Evolutionary conservation across 2,329 filamentous ascomycete genomes (phyloP), one percentile per base, ranked within the genome.

Genomic region (Aaosphaeria arxii): DNA sequence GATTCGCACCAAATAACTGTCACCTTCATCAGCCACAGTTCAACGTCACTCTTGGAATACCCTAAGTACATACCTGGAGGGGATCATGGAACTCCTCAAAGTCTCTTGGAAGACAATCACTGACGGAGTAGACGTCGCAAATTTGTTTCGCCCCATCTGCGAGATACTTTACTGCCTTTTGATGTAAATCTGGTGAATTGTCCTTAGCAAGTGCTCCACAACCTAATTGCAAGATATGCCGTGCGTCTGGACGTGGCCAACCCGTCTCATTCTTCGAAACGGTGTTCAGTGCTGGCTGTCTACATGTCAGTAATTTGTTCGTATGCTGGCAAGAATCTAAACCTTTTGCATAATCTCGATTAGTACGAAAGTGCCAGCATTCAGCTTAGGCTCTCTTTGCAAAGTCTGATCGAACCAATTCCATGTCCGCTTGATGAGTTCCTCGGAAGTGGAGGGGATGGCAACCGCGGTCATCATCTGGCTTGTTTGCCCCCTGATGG

Each of bases 331-430:
- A 24, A 28, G 7, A 40, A n/a, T 11, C 29, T 44, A 24, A n/a
- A 45, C 43, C 13, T 43, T 53, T 33, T 57, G 54, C 54, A 55
- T 57, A 4, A 55, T 42, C 35, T 57, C 54, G 9, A 57, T 53
- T 3, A 55, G 41, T 4, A 55, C 52, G 39, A 57, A 50, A 11
- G 52, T 55, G 7, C 54, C 54, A 7, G 50, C 54, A 38, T 48
- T 55, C 36, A 52, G 39, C 24, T 44, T 48, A 17, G 54, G 54
- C 24, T 57, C 48, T 39, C 38, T 17, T 7, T 38, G 24, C 17
- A 52, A 35, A 24, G 42, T 52, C 3, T 52, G 42, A 32, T 55
- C 47, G 38, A 44, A 55, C 52, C 52, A 55, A 28, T 50, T 55
- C 47, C 41, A 55, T 11, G 52, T 47, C 30, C 40, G 29, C n/a